Conservation (phyloP, 768 basidiomycete species). For the Phallus indusiatus region DNA sequence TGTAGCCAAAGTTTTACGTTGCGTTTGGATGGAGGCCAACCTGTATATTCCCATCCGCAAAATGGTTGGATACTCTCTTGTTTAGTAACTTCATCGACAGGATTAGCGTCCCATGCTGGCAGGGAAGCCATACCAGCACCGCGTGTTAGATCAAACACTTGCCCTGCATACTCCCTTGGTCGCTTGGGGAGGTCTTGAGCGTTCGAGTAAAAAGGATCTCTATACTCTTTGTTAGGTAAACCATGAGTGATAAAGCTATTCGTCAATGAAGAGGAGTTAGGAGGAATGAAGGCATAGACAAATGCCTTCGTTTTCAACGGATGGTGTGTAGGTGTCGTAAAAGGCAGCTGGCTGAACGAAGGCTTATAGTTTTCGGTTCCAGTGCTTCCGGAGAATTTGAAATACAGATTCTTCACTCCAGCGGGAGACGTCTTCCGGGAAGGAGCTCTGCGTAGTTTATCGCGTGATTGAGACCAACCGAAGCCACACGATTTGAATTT, state of each 20-base stretch:
- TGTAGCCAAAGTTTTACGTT: conserved; percentile 49
- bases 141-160: conserved; percentile 63
- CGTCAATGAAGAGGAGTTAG: conserved; percentile 38
- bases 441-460: not conserved
- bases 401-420: not conserved
- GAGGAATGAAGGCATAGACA: conserved; percentile 41
- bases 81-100: conserved; percentile 1
- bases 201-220: conserved; percentile 72
- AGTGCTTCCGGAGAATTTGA: not conserved
- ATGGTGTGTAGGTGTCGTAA: not conserved
- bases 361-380: not conserved
- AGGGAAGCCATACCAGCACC: conserved; percentile 46
- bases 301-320: conserved; percentile 22
- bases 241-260: conserved; percentile 35
- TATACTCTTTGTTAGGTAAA: conserved; percentile 56
- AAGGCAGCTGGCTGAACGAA: not conserved
- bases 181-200: conserved; percentile 55
- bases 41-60: conserved; percentile 76
- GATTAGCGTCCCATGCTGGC: conserved; percentile 48
- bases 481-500: not conserved
- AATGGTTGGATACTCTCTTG: conserved; percentile 7
- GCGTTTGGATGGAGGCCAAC: conserved; percentile 51
- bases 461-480: not conserved
- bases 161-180: conserved; percentile 72
- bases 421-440: not conserved